Base-by-base conservation (phyloP, 768 basidiomycete genomes). In the Auriscalpium microsporum region DNA sequence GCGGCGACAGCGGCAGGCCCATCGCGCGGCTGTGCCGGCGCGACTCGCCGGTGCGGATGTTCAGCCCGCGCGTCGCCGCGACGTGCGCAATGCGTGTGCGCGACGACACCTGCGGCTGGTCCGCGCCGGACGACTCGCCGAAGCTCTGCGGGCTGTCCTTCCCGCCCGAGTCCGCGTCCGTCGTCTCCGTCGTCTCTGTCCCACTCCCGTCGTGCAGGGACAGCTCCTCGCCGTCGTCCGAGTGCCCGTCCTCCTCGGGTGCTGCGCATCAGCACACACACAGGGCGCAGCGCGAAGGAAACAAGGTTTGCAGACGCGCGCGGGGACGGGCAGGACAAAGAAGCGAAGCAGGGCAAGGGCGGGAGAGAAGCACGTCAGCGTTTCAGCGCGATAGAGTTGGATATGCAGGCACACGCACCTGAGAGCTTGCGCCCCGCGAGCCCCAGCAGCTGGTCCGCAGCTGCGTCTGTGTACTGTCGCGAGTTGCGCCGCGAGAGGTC, bases 361-460 rank as follows among this genome's bases (percentile, higher is more conserved):
- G 28, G 28, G 28, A 28, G 28, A 28, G 28, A 61, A 59, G 58
- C 53, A 56, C 38, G 63, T 63, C 48, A 64, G 60, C 50, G 44
- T n/a, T 34, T 38, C 45, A 23, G 23, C 33, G 44, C 44, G 50
- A 45, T 47, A 53, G 21, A 45, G 13, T 17, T 40, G 38, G 47
- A 28, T 46, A 57, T 16, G 19, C 51, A 17, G 34, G 33, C 51
- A 75, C 83, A 75, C 83, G 62, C 69, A 90, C 90, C 70, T 66
- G 75, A 73, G 37, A 93, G 71, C 19, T 75, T 75, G 62, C 91
- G 78, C 23, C 90, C 90, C 17, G 78, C 73, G 53, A 93, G 71
- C 21, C 91, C 91, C 55, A 94, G 82, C 65, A 92, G 71, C 67
- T 84, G 74, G 71, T 94, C 91, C 45, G 91, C 87, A 48, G 89